Evolutionary conservation across 2,329 filamentous ascomycete species (phyloP).

Genomic region (Penicillium decumbens): DNA sequence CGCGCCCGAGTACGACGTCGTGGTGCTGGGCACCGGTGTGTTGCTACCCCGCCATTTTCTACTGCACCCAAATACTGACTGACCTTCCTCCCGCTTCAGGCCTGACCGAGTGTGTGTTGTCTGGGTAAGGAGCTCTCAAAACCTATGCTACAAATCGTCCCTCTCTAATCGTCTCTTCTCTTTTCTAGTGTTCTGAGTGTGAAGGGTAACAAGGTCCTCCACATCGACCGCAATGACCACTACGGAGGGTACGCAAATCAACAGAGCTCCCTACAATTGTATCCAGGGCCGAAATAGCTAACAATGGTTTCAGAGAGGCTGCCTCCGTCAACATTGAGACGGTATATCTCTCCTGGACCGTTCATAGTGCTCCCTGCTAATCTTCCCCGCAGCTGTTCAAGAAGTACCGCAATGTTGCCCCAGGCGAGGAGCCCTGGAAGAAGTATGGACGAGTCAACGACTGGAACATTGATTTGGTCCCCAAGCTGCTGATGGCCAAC

Average conservation of each 20-base stretch:
- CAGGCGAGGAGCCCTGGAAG: slow-evolving; percentile 90
- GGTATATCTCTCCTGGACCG: slow-evolving; percentile 48
- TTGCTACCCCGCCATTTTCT: slow-evolving; percentile 38
- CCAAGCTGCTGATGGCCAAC: slow-evolving; percentile 97
- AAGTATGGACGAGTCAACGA: slow-evolving; percentile 94
- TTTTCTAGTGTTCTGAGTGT: slow-evolving; percentile 78
- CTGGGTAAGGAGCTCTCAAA: slow-evolving; percentile 62
- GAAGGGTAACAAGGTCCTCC: slow-evolving; percentile 97
- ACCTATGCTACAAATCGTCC: slow-evolving; percentile 16
- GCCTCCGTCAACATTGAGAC: slow-evolving; percentile 95
- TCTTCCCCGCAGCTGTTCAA: slow-evolving; percentile 73
- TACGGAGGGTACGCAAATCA: slow-evolving; percentile 76
- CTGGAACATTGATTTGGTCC: slow-evolving; percentile 99
- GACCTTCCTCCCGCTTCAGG: slow-evolving; percentile 50
- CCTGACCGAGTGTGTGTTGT: slow-evolving; percentile 97
- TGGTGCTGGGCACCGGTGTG: slow-evolving; percentile 95
- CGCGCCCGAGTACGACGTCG: slow-evolving; percentile 95
- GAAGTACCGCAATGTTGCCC: slow-evolving; percentile 79
- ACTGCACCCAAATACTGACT: slow-evolving; percentile 27
- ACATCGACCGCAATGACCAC: slow-evolving; percentile 98
- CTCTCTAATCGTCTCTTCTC: slow-evolving; percentile 21
- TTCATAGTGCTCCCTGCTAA: slow-evolving; percentile 28
- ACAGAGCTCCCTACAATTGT: slow-evolving; percentile 17
- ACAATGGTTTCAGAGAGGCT: slow-evolving; percentile 63
- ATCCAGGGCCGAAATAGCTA: slow-evolving; percentile 25